Percentiles rank a stretch among this genome's conserved stretches.
phyloP scores from a whole-genome alignment of 169 alveolate genomes.

The Blepharisma undulans region DNA sequence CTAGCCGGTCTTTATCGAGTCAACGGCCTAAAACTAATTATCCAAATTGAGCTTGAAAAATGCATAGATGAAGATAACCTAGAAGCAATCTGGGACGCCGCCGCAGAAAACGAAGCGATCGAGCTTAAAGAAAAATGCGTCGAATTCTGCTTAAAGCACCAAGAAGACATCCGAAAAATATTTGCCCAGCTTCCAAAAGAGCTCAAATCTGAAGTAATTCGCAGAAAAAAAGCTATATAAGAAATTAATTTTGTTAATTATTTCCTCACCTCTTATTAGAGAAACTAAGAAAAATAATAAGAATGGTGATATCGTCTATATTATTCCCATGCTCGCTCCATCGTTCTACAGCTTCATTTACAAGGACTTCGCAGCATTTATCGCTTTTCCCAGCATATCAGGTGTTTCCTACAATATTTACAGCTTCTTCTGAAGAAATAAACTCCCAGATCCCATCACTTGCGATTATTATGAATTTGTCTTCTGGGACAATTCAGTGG shows the following conservation, averaged over 20 bases:
- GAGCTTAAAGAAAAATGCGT: background rate
- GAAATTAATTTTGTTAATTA: background rate
- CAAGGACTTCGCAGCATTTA: background rate
- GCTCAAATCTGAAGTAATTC: background rate
- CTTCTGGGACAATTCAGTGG: background rate
- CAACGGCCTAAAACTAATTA: background rate
- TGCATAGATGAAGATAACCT: conserved; percentile 1
- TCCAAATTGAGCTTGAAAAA: background rate
- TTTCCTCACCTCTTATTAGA: background rate
- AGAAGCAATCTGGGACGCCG: background rate
- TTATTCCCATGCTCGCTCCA: conserved; percentile 32
- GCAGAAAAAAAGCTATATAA: background rate
- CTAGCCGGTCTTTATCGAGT: background rate
- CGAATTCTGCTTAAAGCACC: background rate
- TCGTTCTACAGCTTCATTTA: background rate
- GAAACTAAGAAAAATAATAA: conserved; percentile 3
- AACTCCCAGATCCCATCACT: conserved; percentile 79
- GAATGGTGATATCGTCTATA: conserved; percentile 28
- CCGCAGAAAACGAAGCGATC: background rate
- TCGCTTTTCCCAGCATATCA: background rate
- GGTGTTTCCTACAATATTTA: conserved; percentile 43
- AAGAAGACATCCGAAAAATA: background rate
- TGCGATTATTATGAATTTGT: conserved; percentile 57
- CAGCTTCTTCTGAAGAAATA: conserved; percentile 63
- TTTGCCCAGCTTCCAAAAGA: background rate